These are phyloP conservation scores for Petrea volubilis DNA, from an alignment of 257 asterid genomes.

Conservation along the genomic window DNA sequence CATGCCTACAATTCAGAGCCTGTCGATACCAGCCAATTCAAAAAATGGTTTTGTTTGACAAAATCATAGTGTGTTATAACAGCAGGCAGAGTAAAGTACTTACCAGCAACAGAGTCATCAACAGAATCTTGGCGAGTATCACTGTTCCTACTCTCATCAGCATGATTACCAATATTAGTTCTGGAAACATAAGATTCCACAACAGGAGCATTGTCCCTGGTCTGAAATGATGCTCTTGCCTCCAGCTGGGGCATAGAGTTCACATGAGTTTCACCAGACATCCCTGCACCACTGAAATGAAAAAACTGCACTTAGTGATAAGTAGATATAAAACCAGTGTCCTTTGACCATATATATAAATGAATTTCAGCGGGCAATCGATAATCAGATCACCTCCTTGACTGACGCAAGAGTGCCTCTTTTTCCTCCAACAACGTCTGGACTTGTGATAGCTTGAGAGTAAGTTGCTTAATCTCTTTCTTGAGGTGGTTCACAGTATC, in stretches of 20 bases:
- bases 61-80: conserved; percentile 8
- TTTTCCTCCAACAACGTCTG: conserved; percentile 71
- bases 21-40: not conserved
- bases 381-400: conserved; percentile 52
- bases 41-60: not conserved
- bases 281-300: conserved; percentile 44
- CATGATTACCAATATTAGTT: conserved; percentile 27
- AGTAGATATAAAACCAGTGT: not conserved
- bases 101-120: conserved; percentile 38
- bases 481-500: conserved; percentile 65
- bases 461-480: conserved; percentile 79
- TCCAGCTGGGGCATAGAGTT: conserved; percentile 35
- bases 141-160: conserved; percentile 42
- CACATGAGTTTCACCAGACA: conserved; percentile 26
- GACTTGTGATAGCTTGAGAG: conserved; percentile 68
- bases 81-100: conserved; percentile 22
- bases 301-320: conserved; percentile 21
- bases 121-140: conserved; percentile 27
- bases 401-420: conserved; percentile 53
- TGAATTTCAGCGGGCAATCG: conserved; percentile 11
- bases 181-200: conserved; percentile 41
- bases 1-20: not conserved
- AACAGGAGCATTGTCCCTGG: conserved; percentile 32
- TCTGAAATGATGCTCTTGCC: conserved; percentile 37
- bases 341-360: conserved; percentile 3